phyloP scores from a whole-genome alignment of 495 filamentous ascomycete species.

The Letharia columbiana region DNA sequence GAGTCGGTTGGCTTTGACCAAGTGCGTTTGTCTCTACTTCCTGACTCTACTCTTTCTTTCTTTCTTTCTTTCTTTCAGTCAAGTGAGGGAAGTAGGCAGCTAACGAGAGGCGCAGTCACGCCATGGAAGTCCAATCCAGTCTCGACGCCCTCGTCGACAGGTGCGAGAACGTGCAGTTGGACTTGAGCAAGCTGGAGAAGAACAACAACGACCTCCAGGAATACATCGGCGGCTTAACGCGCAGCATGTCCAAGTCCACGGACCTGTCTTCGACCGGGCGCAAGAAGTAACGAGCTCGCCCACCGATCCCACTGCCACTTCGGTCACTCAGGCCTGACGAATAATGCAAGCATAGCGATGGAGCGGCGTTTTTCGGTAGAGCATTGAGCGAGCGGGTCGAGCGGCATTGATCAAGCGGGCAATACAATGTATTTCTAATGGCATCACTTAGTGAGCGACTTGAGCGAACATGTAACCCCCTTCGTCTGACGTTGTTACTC shows the following conservation, averaged over 20 bases:
- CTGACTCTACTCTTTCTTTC: background rate
- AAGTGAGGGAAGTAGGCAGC: constrained; percentile 37
- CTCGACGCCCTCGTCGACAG: constrained; percentile 81
- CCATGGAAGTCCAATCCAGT: constrained; percentile 76
- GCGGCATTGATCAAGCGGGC: background rate
- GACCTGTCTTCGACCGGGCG: constrained; percentile 12
- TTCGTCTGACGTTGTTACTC: background rate
- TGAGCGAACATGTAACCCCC: background rate
- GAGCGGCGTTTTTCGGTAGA: background rate
- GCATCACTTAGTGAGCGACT: background rate
- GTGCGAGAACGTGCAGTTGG: constrained; percentile 86
- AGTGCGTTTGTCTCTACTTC: constrained; percentile 31
- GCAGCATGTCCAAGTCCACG: constrained; percentile 37
- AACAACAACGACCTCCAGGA: constrained; percentile 94
- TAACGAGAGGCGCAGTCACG: constrained; percentile 51
- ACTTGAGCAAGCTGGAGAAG: constrained; percentile 88
- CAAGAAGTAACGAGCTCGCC: background rate
- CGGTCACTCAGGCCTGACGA: background rate
- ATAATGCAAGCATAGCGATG: background rate
- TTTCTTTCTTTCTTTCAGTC: constrained; percentile 12
- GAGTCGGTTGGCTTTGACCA: constrained; percentile 58
- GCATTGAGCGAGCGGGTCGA: background rate
- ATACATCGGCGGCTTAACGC: constrained; percentile 53
- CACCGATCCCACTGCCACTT: background rate
- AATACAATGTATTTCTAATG: background rate